Conservation (phyloP, 2,329 filamentous ascomycete genomes). For the Claviceps purpurea region DNA sequence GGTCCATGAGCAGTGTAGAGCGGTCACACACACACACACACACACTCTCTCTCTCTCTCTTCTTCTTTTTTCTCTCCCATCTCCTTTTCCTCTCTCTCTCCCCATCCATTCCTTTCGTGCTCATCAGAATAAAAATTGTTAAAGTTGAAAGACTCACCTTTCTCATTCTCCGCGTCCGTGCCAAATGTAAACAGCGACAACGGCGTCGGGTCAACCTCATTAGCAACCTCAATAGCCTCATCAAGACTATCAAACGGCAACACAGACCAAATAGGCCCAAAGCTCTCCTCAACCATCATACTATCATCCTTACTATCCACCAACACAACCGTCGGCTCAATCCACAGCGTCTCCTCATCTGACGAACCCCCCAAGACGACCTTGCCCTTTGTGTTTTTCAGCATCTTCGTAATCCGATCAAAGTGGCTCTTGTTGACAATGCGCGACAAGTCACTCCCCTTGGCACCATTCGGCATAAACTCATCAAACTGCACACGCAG, state of each 20-base stretch:
- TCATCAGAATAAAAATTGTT: no score
- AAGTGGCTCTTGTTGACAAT: slow-evolving; percentile 76
- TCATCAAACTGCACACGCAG: slow-evolving; percentile 58
- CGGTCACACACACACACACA: no score
- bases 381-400: slow-evolving; percentile 72
- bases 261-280: slow-evolving; percentile 84
- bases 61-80: no score
- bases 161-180: slow-evolving; percentile 61
- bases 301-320: slow-evolving; percentile 59
- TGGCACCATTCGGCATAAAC: slow-evolving; percentile 75
- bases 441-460: slow-evolving; percentile 65
- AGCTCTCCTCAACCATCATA: slow-evolving; percentile 73
- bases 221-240: slow-evolving; percentile 71
- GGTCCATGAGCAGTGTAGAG: no score
- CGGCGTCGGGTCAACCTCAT: slow-evolving; percentile 69
- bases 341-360: slow-evolving; percentile 68
- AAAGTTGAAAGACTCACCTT: slow-evolving; percentile 34
- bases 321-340: slow-evolving; percentile 86
- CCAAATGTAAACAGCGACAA: slow-evolving; percentile 79
- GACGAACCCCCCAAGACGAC: slow-evolving; percentile 77
- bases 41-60: no score
- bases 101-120: no score
- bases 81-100: no score
- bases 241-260: slow-evolving; percentile 68
- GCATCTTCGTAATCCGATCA: slow-evolving; percentile 73